Conservation (phyloP, 2,329 filamentous ascomycete genomes). For the Pseudocercospora pini-densiflorae region DNA sequence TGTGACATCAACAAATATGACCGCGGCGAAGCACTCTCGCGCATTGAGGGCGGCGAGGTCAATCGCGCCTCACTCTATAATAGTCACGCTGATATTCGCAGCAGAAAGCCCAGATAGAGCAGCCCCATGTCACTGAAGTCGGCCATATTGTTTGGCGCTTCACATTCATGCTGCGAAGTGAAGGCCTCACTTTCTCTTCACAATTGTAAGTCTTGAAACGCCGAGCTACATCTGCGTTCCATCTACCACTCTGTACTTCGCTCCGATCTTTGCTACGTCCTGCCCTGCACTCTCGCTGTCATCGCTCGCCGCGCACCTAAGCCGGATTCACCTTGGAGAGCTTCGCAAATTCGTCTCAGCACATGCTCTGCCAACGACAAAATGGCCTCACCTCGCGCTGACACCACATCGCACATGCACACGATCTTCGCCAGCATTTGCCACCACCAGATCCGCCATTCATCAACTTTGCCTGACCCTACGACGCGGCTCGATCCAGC, state of each 20-base stretch:
- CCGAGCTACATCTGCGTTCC: neutral
- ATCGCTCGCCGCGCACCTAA: neutral
- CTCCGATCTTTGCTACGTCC: neutral
- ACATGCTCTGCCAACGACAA: neutral
- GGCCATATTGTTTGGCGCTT: neutral
- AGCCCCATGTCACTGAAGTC: neutral
- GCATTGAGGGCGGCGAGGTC: neutral
- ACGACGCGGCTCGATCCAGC: neutral
- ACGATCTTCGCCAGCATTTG: neutral
- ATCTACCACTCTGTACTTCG: neutral
- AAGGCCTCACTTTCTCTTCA: neutral
- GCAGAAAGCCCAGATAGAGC: neutral
- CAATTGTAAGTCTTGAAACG: neutral
- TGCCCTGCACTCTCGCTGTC: neutral
- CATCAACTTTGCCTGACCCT: neutral
- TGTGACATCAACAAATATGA: neutral
- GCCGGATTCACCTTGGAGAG: neutral
- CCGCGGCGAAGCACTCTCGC: neutral
- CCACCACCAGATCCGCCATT: neutral
- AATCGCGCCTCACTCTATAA: neutral
- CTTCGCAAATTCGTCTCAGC: too few relatives aligned
- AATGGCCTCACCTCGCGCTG: neutral
- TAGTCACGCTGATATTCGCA: neutral
- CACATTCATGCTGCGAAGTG: neutral
- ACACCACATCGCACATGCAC: constrained; percentile 1